Evolutionary conservation across 176 grass and related monocot species (phyloP), one percentile per base, ranked within the genome.

Genomic region (Aegilops sharonensis): DNA sequence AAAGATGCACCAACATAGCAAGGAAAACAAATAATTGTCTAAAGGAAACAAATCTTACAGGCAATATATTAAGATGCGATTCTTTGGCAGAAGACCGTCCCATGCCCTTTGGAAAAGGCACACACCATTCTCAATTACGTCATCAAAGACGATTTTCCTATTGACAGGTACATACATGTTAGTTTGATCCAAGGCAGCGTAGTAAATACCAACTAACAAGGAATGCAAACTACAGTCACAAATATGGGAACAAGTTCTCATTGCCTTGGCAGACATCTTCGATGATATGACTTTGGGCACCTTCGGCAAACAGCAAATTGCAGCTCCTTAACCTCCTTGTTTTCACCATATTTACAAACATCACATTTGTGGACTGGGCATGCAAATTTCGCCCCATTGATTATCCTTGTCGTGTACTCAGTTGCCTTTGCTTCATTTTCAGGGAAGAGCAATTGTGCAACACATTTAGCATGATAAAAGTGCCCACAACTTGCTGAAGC

Each of bases 261-360:
- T 80, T 89, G 60, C 93, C 88, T 92, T 87, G 93, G 88, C 81
- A 95, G 89, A 82, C 93, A 95, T 90, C 91, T 92, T 87, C 86
- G 92, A 74, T 95, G 93, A 42, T 95, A 95, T 57, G 93, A 84
- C 88, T 84, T 95, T 12, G 93, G 93, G 64, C 93, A 95, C 29
- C 90, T 86, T 43, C 90, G 66, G 68, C 93, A 95, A 30, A 95
- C 61, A 84, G 93, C 90, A 60, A 95, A 92, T 34, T 91, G 90
- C 77, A 91, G 81, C 40, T 90, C 90, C 8, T 20, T 57, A 71
- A 57, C 86, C 18, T 82, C 80, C 77, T 92, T 95, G 64, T 92
- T 59, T 88, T 95, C 93, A 66, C 88, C 88, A 78, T 84, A 82
- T 48, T 90, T 87, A 72, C 93, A 95, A 81, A 85, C 21, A 36